Conservation (phyloP, 2,329 filamentous ascomycete species). For the Bretziella fagacearum region DNA sequence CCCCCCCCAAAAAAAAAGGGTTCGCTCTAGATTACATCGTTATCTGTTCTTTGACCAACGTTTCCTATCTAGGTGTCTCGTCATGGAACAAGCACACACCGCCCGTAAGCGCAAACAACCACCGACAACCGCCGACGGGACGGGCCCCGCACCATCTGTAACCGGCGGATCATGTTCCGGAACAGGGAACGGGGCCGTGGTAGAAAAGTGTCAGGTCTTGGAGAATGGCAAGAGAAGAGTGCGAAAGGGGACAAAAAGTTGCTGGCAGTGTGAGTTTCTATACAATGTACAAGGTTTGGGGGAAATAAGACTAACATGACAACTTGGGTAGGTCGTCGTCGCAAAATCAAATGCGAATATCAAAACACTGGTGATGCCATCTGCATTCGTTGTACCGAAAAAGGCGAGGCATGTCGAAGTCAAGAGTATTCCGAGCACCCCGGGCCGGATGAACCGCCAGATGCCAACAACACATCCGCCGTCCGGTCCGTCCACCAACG, state of each 20-base stretch:
- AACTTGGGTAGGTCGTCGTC: conserved; percentile 22
- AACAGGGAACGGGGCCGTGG: background rate
- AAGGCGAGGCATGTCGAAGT: conserved; percentile 28
- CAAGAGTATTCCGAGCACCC: conserved; percentile 29
- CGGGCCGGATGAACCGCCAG: conserved; percentile 11
- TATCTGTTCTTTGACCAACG: background rate
- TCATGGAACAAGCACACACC: conserved; percentile 4
- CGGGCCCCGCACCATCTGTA: background rate
- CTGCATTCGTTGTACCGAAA: conserved; percentile 31
- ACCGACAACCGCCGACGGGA: conserved; percentile 3
- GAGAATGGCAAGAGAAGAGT: conserved; percentile 18
- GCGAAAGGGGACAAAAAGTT: conserved; percentile 40
- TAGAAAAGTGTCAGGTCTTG: conserved; percentile 1
- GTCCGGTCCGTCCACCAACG: conserved; percentile 10
- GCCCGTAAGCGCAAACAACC: conserved; percentile 11
- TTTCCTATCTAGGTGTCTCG: background rate
- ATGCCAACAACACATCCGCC: background rate
- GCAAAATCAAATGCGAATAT: conserved; percentile 37
- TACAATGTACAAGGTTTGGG: background rate
- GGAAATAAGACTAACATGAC: background rate
- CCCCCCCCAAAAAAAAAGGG: no score
- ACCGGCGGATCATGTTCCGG: background rate
- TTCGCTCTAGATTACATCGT: background rate
- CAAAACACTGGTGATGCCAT: conserved; percentile 23
- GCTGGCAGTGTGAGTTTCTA: conserved; percentile 38